phyloP scores from a whole-genome alignment of 176 grass and related monocot genomes.

The Dactylis glomerata region DNA sequence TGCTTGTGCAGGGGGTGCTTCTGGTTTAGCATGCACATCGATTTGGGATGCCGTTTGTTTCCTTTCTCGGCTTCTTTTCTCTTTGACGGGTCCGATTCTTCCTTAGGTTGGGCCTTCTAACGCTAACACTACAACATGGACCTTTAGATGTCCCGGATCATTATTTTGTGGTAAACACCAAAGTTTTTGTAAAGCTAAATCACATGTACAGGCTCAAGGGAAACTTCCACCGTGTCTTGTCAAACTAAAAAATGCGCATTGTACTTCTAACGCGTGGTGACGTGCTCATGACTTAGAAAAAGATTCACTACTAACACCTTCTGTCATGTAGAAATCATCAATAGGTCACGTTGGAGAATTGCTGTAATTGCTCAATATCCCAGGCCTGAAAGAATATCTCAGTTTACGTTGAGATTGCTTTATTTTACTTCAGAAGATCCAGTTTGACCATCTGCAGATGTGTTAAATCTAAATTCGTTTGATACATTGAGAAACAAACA shows the following conservation, averaged over 20 bases:
- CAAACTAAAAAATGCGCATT: not conserved
- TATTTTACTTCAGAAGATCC: not conserved
- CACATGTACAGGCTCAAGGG: not conserved
- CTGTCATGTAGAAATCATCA: not conserved
- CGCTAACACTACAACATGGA: not conserved
- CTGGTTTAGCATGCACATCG: not conserved
- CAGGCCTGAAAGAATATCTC: not conserved
- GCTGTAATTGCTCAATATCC: not conserved
- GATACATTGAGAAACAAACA: not conserved
- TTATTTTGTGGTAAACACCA: not conserved
- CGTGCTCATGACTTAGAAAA: not conserved
- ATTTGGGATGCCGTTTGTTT: not conserved
- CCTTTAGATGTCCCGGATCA: not conserved
- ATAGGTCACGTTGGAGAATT: not conserved
- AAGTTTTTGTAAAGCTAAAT: not conserved
- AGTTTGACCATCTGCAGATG: not conserved
- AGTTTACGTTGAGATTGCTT: not conserved
- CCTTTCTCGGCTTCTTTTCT: not conserved
- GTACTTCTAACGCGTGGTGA: not conserved
- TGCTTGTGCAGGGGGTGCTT: not conserved
- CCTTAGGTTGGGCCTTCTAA: not conserved
- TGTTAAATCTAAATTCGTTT: not conserved
- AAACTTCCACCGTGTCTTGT: not conserved
- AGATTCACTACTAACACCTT: not conserved
- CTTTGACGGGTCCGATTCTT: not conserved